Evolutionary conservation across 2,329 filamentous ascomycete species (phyloP).

Genomic region (Tothia fuscella): DNA sequence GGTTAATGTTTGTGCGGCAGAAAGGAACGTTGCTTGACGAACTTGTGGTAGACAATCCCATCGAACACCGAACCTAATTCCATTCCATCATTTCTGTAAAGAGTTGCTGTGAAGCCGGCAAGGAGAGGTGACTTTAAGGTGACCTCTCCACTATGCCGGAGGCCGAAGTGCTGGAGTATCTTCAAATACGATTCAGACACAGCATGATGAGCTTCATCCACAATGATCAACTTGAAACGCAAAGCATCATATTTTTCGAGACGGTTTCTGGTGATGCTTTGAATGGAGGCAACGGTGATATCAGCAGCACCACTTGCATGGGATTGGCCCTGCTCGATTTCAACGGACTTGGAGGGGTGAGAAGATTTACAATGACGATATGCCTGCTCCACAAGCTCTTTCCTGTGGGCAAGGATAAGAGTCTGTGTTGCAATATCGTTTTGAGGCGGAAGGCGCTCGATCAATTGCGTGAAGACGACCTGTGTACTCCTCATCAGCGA

Average conservation of each 20-base stretch:
- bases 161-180: slow-evolving; percentile 65
- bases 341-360: slow-evolving; percentile 70
- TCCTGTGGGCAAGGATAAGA: slow-evolving; percentile 81
- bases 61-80: slow-evolving; percentile 77
- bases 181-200: slow-evolving; percentile 71
- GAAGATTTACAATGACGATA: slow-evolving; percentile 68
- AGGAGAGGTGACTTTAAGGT: slow-evolving; percentile 46
- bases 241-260: slow-evolving; percentile 71
- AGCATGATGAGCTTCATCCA: slow-evolving; percentile 96
- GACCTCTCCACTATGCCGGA: slow-evolving; percentile 41
- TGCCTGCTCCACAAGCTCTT: slow-evolving; percentile 90
- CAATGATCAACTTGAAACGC: slow-evolving; percentile 77
- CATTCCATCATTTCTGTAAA: slow-evolving; percentile 72
- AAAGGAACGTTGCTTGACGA: no score
- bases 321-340: slow-evolving; percentile 79
- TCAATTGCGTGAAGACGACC: slow-evolving; percentile 94
- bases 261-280: slow-evolving; percentile 64
- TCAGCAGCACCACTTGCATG: slow-evolving; percentile 72
- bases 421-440: slow-evolving; percentile 56
- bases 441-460: slow-evolving; percentile 56
- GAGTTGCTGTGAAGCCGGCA: slow-evolving; percentile 79
- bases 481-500: slow-evolving; percentile 22
- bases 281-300: slow-evolving; percentile 85
- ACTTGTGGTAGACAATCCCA: slow-evolving; percentile 88
- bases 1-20: no score